These are phyloP conservation scores for Domatiomyces catenatus DNA, from an alignment of 2,329 filamentous ascomycete genomes.

Conservation along the genomic window DNA sequence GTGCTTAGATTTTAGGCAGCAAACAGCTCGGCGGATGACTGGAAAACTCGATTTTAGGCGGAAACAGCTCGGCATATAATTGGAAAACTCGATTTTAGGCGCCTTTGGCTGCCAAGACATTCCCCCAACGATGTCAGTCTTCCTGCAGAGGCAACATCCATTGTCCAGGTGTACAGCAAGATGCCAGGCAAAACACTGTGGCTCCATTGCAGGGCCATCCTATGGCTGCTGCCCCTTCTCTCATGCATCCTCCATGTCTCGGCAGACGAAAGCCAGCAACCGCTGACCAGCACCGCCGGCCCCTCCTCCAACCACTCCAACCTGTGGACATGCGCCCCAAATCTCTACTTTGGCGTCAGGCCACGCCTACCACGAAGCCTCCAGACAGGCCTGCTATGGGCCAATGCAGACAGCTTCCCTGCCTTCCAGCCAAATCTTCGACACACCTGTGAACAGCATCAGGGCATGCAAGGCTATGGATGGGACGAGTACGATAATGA, in stretches of 20 bases:
- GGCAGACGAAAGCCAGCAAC: neutral
- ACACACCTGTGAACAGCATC: constrained; percentile 90
- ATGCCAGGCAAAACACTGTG: neutral
- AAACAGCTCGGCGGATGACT: no score
- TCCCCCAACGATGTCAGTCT: no score
- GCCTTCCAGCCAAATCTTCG: constrained; percentile 38
- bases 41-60: no score
- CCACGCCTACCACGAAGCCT: constrained; percentile 70
- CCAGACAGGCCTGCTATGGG: constrained; percentile 76
- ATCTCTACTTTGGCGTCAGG: constrained; percentile 82
- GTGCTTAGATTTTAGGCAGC: no score
- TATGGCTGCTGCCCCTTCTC: neutral
- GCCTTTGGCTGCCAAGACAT: no score
- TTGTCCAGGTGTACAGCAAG: neutral
- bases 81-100: no score
- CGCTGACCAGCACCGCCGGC: neutral
- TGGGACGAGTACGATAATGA: constrained; percentile 96
- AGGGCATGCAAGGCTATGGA: constrained; percentile 86
- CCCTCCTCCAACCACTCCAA: neutral
- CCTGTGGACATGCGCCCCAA: constrained; percentile 56
- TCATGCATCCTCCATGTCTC: neutral
- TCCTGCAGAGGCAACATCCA: neutral
- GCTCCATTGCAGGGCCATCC: neutral
- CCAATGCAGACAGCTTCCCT: constrained; percentile 59
- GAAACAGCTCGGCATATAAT: no score